Evolutionary conservation across 306 rosid species (phyloP), one percentile per base, ranked within the genome.

Genomic region (Rosa multiflora): DNA sequence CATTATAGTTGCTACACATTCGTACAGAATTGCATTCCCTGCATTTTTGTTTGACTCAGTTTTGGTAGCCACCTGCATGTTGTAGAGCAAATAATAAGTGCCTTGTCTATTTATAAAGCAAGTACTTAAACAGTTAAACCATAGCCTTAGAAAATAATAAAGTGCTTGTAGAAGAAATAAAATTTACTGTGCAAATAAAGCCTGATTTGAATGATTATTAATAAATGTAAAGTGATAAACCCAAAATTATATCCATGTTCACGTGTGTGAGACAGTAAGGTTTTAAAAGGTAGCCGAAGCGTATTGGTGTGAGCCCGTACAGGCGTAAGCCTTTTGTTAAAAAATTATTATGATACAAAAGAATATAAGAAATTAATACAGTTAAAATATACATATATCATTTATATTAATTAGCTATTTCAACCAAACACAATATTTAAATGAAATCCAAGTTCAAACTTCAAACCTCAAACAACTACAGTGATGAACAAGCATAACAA

Each of bases 41-140:
- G 99, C 96, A 78, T 93, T 93, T 87, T 95, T 95, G 87, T 93
- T 95, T 20, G 99, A 91, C 86, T 95, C 99, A 2, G 99, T 95
- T 91, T 93, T 95, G 3, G 98, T 90, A 46, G 99, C 98, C 89
- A 95, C 99, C 99, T 95, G 83, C 37, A 32, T 32, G 37, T 32
- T 32, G 83, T 75, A 73, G 77, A 40, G 67, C 23, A 62, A 52
- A 40, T 51, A 53, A 73, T 23, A 8, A 10, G 15, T 72, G 78
- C 74, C 63, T 74, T 17, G 42, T 46, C 67, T 32, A 75, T 44
- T 56, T 43, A 43, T 35, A 11, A 79, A 75, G 70, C 69, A 21
- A 59, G 37, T 23, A 58, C 39, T 26, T 26, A 32, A 32, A 32
- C 37, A 32, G 37, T 32, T 32, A 13, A 59, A 10, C 43, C n/a